phyloP scores from a whole-genome alignment of 2,329 filamentous ascomycete species.

The Nemania sp. region DNA sequence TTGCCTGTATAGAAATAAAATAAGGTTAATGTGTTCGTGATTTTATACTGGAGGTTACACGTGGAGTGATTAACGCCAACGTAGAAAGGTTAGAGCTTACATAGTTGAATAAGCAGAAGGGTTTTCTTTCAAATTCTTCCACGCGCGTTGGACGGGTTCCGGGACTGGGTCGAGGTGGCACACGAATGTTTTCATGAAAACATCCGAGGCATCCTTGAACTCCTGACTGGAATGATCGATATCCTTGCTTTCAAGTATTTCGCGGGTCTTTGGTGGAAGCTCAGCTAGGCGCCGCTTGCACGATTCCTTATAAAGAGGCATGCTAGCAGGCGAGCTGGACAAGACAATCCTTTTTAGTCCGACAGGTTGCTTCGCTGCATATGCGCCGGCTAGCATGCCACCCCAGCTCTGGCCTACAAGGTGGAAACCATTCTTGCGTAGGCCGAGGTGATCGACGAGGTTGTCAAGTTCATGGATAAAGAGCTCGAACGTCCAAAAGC shows the following conservation, averaged over 20 bases:
- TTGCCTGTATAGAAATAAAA: constrained; percentile 36
- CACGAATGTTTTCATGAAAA: neutral
- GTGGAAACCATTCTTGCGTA: constrained; percentile 61
- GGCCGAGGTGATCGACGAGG: constrained; percentile 41
- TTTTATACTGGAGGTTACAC: neutral
- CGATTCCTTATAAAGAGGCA: constrained; percentile 12
- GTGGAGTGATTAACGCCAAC: neutral
- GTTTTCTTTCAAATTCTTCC: constrained; percentile 42
- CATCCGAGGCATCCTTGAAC: constrained; percentile 25
- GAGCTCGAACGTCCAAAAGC: constrained; percentile 36
- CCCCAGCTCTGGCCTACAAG: constrained; percentile 63
- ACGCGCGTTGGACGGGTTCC: constrained; percentile 37
- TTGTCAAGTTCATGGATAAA: constrained; percentile 43
- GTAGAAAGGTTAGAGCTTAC: neutral
- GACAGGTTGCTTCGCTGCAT: constrained; percentile 50
- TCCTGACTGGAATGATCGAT: constrained; percentile 34
- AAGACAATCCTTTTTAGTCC: constrained; percentile 45
- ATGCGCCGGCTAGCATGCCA: constrained; percentile 61
- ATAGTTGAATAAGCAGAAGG: constrained; percentile 38
- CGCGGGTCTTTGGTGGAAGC: constrained; percentile 34
- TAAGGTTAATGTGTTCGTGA: neutral
- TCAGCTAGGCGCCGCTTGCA: constrained; percentile 7
- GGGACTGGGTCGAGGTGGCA: constrained; percentile 43
- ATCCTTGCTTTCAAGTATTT: constrained; percentile 6
- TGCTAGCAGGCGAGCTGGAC: constrained; percentile 43